These are phyloP conservation scores for Neurospora hispaniola DNA, from an alignment of 495 filamentous ascomycete species.

Conservation along the genomic window DNA sequence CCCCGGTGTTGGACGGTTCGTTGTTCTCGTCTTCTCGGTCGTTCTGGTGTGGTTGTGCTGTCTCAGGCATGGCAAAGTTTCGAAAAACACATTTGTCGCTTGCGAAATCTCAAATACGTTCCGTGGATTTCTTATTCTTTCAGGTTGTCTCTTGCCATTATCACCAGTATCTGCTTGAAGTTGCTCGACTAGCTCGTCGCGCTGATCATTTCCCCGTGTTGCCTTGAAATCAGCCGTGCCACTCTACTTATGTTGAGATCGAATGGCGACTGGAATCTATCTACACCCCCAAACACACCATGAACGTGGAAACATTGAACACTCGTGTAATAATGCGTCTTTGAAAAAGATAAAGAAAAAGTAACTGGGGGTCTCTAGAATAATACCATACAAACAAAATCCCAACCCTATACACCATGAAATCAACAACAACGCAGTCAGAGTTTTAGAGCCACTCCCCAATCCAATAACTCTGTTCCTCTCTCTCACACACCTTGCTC, in stretches of 20 bases:
- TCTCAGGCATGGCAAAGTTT: too few species aligned
- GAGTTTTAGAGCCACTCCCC: not conserved
- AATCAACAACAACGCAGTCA: not conserved
- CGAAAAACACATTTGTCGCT: too few species aligned
- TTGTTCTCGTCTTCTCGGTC: not conserved
- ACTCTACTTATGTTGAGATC: not conserved
- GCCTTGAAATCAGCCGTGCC: not conserved
- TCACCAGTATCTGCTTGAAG: not conserved
- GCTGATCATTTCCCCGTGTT: not conserved
- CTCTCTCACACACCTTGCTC: not conserved
- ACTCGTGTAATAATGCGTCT: not conserved
- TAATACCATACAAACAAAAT: conserved; percentile 7
- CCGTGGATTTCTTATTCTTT: not conserved
- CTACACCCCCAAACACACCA: not conserved
- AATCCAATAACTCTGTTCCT: not conserved
- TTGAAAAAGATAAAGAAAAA: conserved; percentile 1
- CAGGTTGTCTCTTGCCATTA: not conserved
- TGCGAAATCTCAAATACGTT: too few species aligned
- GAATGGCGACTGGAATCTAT: not conserved
- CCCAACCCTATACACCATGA: not conserved
- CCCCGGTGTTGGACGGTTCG: not conserved
- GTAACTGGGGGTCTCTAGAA: conserved; percentile 1
- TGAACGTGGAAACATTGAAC: not conserved
- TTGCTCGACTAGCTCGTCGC: not conserved
- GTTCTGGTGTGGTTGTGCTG: not conserved